Base-by-base conservation (phyloP, 352 stramenopile species). In the Phytophthora uliginosa region DNA sequence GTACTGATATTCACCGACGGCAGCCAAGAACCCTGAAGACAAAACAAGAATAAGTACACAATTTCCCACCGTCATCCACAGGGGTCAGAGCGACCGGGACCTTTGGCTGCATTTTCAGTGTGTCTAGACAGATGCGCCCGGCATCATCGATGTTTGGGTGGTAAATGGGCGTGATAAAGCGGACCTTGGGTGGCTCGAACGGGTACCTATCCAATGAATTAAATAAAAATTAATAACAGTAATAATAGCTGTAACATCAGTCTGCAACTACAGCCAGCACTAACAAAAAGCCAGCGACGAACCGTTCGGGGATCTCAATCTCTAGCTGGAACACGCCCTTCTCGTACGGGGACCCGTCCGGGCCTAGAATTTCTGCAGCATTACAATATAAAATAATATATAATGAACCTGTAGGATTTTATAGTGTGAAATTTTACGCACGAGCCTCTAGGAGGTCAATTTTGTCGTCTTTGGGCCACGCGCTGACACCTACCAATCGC, bases 1-100 rank as follows among this genome's bases (percentile, higher is more conserved):
- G 92, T 98, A 54, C 87, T 91, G 55, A 98, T 94, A 70, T 98
- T 98, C 28, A 98, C 93, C 1, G 90, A 97, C n/a, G 93, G 92
- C 26, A 94, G 79, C 93, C 93, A 98, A 24, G 91, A 97, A 10
- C 93, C 93, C 85, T 94, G 58, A 61, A 72, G 9, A 50, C 10
- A 12, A 26, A 77, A n/a, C n/a, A n/a, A 34, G 4, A 31, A 45
- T 26, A 33, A 57, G 8, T 50, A 24, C 18, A 26, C 20, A 5
- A 7, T n/a, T 28, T 17, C 9, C 47, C 9, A 15, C 47, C 47
- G 2, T 22, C 15, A 8, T 31, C 5, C 28, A 31, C 28, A 8
- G 28, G 28, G 28, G 4, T 5, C 1, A 48, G 17, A 48, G 4
- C 47, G 47, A 17, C 9, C 10, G n/a, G 20, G 17, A 91, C 88